Percentiles rank a stretch among this genome's conserved stretches.
These are phyloP conservation scores for Annulohypoxylon truncatum DNA, from an alignment of 2,329 filamentous ascomycete genomes.

Conservation along the genomic window DNA sequence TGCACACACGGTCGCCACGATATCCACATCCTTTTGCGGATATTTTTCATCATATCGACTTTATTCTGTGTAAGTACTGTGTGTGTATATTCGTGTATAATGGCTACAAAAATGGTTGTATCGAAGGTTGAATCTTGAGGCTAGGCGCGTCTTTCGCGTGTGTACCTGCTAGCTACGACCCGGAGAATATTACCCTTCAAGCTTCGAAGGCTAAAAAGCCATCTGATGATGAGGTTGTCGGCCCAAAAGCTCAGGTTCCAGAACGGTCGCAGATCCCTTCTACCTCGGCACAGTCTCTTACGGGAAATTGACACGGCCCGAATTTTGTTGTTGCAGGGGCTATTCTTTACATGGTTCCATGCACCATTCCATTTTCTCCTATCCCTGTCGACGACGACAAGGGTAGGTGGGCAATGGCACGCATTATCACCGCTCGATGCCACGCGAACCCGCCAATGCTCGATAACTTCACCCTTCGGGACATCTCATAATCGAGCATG, in stretches of 20 bases:
- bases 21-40: slow-evolving; percentile 19
- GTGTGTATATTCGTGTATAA: background rate
- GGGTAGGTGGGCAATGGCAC: slow-evolving; percentile 28
- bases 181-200: slow-evolving; percentile 26
- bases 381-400: slow-evolving; percentile 37
- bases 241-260: slow-evolving; percentile 35
- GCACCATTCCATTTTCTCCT: slow-evolving; percentile 41
- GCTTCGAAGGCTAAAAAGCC: slow-evolving; percentile 4
- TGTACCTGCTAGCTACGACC: slow-evolving; percentile 25
- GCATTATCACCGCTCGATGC: slow-evolving; percentile 38
- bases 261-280: slow-evolving; percentile 37
- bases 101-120: slow-evolving; percentile 10
- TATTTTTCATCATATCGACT: slow-evolving; percentile 14
- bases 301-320: slow-evolving; percentile 30
- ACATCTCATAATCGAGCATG: slow-evolving; percentile 1
- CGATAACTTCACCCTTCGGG: slow-evolving; percentile 26
- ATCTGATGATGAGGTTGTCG: slow-evolving; percentile 26
- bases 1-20: slow-evolving; percentile 25
- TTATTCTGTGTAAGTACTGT: background rate
- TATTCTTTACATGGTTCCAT: slow-evolving; percentile 38
- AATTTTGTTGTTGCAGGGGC: slow-evolving; percentile 30
- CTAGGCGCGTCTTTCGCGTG: slow-evolving; percentile 15
- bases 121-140: slow-evolving; percentile 29
- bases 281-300: slow-evolving; percentile 35
- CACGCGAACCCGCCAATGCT: slow-evolving; percentile 34